phyloP scores from a whole-genome alignment of 495 filamentous ascomycete genomes.

The Hypoxylon rickii region DNA sequence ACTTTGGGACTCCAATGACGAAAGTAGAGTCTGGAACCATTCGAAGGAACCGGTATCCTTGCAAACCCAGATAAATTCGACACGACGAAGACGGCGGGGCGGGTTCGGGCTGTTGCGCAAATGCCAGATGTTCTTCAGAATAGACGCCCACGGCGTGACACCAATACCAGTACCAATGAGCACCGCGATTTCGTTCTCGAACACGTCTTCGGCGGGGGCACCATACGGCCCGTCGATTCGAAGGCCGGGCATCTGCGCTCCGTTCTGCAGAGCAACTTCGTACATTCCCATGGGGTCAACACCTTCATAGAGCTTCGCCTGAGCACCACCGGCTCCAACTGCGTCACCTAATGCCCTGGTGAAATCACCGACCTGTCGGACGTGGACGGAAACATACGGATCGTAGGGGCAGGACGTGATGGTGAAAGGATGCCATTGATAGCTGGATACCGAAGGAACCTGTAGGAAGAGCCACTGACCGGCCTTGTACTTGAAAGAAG shows the following conservation, averaged over 20 bases:
- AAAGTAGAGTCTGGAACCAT: slow-evolving; percentile 96
- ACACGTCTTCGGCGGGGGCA: slow-evolving; percentile 94
- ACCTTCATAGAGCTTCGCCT: slow-evolving; percentile 82
- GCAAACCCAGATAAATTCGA: slow-evolving; percentile 99
- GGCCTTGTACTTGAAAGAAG: slow-evolving; percentile 96
- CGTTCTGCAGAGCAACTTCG: slow-evolving; percentile 94
- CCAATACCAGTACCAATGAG: slow-evolving; percentile 97
- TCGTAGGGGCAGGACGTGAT: slow-evolving; percentile 98
- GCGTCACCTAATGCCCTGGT: slow-evolving; percentile 85
- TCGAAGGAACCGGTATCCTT: slow-evolving; percentile 95
- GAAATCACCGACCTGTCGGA: slow-evolving; percentile 96
- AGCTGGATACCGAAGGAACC: slow-evolving; percentile 80
- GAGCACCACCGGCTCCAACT: slow-evolving; percentile 85
- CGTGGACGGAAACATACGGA: slow-evolving; percentile 88
- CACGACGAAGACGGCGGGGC: slow-evolving; percentile 83
- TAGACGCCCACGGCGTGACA: slow-evolving; percentile 96
- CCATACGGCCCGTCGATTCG: slow-evolving; percentile 96
- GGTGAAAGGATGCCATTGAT: slow-evolving; percentile 99
- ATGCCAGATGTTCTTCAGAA: slow-evolving; percentile 99
- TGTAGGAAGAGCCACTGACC: slow-evolving; percentile 98
- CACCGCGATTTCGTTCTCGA: slow-evolving; percentile 97
- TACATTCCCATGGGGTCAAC: slow-evolving; percentile 97
- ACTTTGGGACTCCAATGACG: slow-evolving; percentile 87
- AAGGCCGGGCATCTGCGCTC: slow-evolving; percentile 83
- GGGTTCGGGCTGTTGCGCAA: slow-evolving; percentile 83